phyloP scores from a whole-genome alignment of 768 basidiomycete genomes.

The Harrya chromipes region DNA sequence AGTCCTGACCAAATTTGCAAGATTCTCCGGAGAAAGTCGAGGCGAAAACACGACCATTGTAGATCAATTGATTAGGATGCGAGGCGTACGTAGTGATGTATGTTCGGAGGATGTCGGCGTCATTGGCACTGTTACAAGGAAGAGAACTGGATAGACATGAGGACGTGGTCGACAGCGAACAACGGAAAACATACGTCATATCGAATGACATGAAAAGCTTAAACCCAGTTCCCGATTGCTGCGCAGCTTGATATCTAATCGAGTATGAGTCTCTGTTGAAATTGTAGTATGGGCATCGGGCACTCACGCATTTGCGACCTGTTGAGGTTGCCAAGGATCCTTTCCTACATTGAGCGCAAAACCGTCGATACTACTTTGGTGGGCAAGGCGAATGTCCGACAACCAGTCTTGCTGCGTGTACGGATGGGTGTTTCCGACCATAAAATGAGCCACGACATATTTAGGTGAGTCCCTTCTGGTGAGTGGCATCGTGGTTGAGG shows the following conservation, averaged over 20 bases:
- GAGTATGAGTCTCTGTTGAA: slow-evolving; percentile 17
- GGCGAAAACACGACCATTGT: slow-evolving; percentile 48
- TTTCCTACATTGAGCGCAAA: slow-evolving; percentile 71
- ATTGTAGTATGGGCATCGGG: neutral
- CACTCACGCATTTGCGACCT: slow-evolving; percentile 64
- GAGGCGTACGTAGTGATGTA: slow-evolving; percentile 52
- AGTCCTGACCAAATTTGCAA: slow-evolving; percentile 62
- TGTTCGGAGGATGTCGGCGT: slow-evolving; percentile 49
- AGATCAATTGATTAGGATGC: slow-evolving; percentile 61
- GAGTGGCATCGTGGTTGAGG: neutral
- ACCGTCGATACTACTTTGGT: slow-evolving; percentile 58
- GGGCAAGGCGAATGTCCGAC: slow-evolving; percentile 54
- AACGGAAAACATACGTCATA: slow-evolving; percentile 53
- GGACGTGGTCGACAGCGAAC: neutral
- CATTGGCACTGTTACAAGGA: slow-evolving; percentile 47
- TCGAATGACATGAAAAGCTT: slow-evolving; percentile 78
- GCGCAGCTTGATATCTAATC: slow-evolving; percentile 53
- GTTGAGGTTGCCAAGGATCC: slow-evolving; percentile 60
- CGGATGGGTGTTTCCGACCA: slow-evolving; percentile 65
- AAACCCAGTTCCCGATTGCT: slow-evolving; percentile 51
- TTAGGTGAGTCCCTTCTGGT: slow-evolving; percentile 27
- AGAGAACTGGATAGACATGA: slow-evolving; percentile 40
- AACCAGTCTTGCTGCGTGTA: slow-evolving; percentile 45
- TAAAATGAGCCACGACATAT: slow-evolving; percentile 57
- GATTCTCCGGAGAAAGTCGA: slow-evolving; percentile 74